Evolutionary conservation across 768 basidiomycete genomes (phyloP).

Genomic region (Postia placenta): DNA sequence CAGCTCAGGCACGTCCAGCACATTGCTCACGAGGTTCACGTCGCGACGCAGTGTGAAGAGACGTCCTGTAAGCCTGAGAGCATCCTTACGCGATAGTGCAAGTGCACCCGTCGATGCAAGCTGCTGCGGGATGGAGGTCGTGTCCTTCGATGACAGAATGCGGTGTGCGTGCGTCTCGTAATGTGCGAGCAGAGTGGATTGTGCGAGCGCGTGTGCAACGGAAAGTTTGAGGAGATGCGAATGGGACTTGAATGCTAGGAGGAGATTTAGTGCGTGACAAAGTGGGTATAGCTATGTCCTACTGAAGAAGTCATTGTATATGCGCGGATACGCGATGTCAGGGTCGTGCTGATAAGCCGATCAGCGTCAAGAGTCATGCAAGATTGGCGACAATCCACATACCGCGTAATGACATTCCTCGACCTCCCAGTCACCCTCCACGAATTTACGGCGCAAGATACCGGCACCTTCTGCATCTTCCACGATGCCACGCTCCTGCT

Average conservation of each 20-base stretch:
- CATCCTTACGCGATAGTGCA: conserved; percentile 70
- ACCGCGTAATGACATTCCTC: conserved; percentile 91
- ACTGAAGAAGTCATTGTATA: conserved; percentile 98
- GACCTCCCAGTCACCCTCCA: conserved; percentile 61
- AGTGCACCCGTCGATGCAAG: conserved; percentile 75
- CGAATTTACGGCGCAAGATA: conserved; percentile 59
- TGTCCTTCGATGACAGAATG: conserved; percentile 71
- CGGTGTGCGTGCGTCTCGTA: conserved; percentile 77
- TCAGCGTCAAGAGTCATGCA: conserved; percentile 3
- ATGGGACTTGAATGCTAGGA: conserved; percentile 79
- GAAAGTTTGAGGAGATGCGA: conserved; percentile 89
- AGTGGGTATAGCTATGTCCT: conserved; percentile 23
- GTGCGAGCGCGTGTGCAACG: conserved; percentile 91
- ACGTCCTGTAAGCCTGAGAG: conserved; percentile 66
- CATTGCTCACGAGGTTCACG: conserved; percentile 87
- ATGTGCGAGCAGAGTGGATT: conserved; percentile 86
- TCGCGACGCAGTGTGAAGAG: conserved; percentile 86
- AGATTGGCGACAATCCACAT: conserved; percentile 21
- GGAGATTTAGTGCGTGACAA: not conserved
- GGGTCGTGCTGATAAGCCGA: conserved; percentile 64
- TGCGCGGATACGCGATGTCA: conserved; percentile 77
- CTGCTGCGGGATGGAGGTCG: conserved; percentile 78
- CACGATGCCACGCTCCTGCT: conserved; percentile 74
- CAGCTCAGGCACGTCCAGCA: conserved; percentile 87
- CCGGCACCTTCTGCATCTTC: conserved; percentile 78